Conservation (phyloP, 2,329 filamentous ascomycete species). For the Neofusicoccum parvum region DNA sequence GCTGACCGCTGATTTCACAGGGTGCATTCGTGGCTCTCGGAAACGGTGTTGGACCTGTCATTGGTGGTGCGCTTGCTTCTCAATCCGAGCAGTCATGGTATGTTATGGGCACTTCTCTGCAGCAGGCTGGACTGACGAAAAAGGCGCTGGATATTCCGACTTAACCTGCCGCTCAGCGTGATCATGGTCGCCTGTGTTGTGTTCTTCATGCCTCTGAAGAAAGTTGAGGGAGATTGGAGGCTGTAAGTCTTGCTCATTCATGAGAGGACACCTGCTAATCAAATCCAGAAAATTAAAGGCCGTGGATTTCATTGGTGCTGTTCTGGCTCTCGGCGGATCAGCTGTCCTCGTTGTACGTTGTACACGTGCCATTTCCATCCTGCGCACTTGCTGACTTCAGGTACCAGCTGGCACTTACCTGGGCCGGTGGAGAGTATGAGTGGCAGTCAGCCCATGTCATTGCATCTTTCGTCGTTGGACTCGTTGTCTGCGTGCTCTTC, state of each 20-base stretch:
- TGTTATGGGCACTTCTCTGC: background rate
- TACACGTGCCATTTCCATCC: conserved; percentile 43
- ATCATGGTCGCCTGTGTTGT: conserved; percentile 52
- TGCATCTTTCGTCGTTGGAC: conserved; percentile 53
- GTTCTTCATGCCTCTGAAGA: conserved; percentile 61
- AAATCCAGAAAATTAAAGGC: conserved; percentile 47
- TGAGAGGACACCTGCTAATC: conserved; percentile 25
- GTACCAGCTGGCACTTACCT: conserved; percentile 33
- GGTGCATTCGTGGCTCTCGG: conserved; percentile 57
- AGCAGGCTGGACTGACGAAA: background rate
- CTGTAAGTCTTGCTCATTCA: conserved; percentile 5
- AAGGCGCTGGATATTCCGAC: conserved; percentile 28
- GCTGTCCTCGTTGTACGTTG: conserved; percentile 45
- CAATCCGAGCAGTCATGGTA: conserved; percentile 24
- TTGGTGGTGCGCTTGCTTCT: conserved; percentile 54
- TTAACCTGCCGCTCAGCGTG: conserved; percentile 57
- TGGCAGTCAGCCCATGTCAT: conserved; percentile 58
- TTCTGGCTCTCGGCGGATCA: conserved; percentile 50
- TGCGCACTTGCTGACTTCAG: conserved; percentile 47
- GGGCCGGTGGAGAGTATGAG: conserved; percentile 60
- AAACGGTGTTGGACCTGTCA: conserved; percentile 58
- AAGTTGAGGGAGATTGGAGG: conserved; percentile 55
- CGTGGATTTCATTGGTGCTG: conserved; percentile 54
- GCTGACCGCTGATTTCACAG: conserved; percentile 25
- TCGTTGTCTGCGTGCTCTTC: conserved; percentile 46